Conservation (phyloP, 2,329 filamentous ascomycete genomes). For the Ceratocystis papillata region DNA sequence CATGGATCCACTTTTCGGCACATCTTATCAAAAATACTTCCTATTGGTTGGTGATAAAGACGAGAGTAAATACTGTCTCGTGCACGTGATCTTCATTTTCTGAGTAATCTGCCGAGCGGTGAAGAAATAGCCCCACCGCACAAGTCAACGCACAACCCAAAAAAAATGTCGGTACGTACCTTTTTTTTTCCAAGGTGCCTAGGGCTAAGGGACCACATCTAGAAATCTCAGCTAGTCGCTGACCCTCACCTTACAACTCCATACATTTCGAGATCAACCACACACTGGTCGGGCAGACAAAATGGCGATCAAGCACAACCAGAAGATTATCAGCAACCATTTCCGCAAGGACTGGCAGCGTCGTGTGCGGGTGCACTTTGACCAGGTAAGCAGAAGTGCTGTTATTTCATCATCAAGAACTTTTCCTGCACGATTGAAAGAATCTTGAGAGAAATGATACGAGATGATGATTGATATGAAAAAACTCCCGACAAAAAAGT, state of each 20-base stretch:
- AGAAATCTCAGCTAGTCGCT: constrained; percentile 24
- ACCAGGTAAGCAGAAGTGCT: constrained; percentile 57
- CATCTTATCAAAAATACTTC: constrained; percentile 13
- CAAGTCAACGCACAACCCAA: constrained; percentile 22
- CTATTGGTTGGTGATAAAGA: constrained; percentile 22
- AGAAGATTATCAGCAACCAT: constrained; percentile 95
- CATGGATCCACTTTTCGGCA: constrained; percentile 8
- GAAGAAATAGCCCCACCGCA: constrained; percentile 21
- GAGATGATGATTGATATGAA: constrained; percentile 16
- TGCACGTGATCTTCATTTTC: constrained; percentile 22
- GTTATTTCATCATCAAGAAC: constrained; percentile 23
- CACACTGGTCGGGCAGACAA: constrained; percentile 25
- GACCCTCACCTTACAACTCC: constrained; percentile 23
- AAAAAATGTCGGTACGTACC: constrained; percentile 25
- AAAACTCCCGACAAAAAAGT: constrained; percentile 3
- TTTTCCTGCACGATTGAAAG: constrained; percentile 15
- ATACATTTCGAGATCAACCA: constrained; percentile 24
- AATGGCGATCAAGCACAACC: constrained; percentile 98
- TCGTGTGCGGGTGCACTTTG: constrained; percentile 97
- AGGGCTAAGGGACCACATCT: constrained; percentile 26
- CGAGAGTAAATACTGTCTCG: background rate
- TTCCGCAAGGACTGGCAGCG: constrained; percentile 99
- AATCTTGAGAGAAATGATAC: constrained; percentile 16
- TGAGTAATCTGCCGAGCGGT: constrained; percentile 21
- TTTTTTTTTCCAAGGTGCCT: constrained; percentile 23